Evolutionary conservation across 495 filamentous ascomycete species (phyloP).

Genomic region (Chaetomium cochliodes): DNA sequence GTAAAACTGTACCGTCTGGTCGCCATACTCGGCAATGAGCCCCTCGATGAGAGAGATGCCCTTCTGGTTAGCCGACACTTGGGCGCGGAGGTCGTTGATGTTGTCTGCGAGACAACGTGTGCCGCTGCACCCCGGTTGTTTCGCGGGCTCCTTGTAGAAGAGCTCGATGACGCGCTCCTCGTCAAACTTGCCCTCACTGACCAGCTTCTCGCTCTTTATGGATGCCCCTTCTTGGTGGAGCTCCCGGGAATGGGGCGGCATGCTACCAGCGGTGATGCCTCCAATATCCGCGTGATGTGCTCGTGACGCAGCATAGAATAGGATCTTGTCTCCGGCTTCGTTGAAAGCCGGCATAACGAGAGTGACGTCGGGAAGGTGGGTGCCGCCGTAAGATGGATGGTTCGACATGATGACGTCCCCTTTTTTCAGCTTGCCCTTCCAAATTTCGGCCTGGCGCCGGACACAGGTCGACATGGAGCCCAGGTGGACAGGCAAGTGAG

Average conservation of each 20-base stretch:
- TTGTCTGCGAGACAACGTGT: slow-evolving; percentile 91
- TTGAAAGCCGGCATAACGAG: slow-evolving; percentile 90
- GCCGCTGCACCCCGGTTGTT: slow-evolving; percentile 83
- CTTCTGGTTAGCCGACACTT: slow-evolving; percentile 94
- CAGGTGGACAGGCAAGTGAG: slow-evolving; percentile 90
- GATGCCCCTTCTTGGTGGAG: slow-evolving; percentile 93
- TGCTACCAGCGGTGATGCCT: slow-evolving; percentile 90
- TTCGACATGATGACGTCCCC: slow-evolving; percentile 96
- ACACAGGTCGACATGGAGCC: slow-evolving; percentile 94
- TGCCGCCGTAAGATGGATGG: slow-evolving; percentile 89
- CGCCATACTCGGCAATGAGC: slow-evolving; percentile 86
- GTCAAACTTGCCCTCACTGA: slow-evolving; percentile 85
- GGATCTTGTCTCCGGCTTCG: slow-evolving; percentile 71
- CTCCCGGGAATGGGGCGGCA: slow-evolving; percentile 93
- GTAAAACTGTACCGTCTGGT: slow-evolving; percentile 90
- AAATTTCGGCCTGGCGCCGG: slow-evolving; percentile 86
- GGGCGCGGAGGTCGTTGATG: slow-evolving; percentile 92
- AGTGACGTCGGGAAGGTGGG: slow-evolving; percentile 83
- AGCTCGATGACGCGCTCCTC: slow-evolving; percentile 83
- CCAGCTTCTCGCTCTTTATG: slow-evolving; percentile 91
- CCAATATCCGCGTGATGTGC: slow-evolving; percentile 98
- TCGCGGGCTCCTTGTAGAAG: slow-evolving; percentile 76
- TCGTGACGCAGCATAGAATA: slow-evolving; percentile 94
- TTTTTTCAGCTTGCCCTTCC: slow-evolving; percentile 81
- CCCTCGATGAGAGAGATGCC: slow-evolving; percentile 85